These are phyloP conservation scores for Trichosporon coremiiforme DNA, from an alignment of 1,284 basidiomycete genomes.

Conservation along the genomic window DNA sequence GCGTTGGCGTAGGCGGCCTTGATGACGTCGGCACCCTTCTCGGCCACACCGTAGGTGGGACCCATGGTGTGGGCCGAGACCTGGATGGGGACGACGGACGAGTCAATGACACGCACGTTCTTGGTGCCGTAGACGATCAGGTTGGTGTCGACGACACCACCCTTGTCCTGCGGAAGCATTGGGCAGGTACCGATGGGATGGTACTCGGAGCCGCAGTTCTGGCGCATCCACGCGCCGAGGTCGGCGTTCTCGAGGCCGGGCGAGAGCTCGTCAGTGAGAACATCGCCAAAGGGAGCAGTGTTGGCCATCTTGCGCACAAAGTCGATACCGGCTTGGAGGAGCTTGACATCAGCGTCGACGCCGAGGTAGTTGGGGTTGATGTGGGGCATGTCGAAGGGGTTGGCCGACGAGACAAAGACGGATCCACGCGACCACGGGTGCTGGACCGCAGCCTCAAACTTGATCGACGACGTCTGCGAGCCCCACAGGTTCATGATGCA, in stretches of 20 bases:
- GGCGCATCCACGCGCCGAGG: slow-evolving; percentile 36
- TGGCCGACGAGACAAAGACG: slow-evolving; percentile 61
- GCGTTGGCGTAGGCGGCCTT: slow-evolving; percentile 53
- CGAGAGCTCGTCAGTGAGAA: slow-evolving; percentile 41
- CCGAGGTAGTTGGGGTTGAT: slow-evolving; percentile 66
- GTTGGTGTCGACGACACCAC: slow-evolving; percentile 67
- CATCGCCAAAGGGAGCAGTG: slow-evolving; percentile 41
- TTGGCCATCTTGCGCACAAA: slow-evolving; percentile 27
- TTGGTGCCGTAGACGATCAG: slow-evolving; percentile 65
- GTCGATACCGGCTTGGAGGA: slow-evolving; percentile 30
- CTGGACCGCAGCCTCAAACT: slow-evolving; percentile 48
- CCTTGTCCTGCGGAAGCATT: slow-evolving; percentile 65
- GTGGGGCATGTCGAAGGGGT: slow-evolving; percentile 62
- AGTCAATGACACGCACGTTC: slow-evolving; percentile 59
- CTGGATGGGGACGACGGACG: slow-evolving; percentile 57
- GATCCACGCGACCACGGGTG: slow-evolving; percentile 56
- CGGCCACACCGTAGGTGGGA: slow-evolving; percentile 68
- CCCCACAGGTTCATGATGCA: slow-evolving; percentile 52
- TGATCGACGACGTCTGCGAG: slow-evolving; percentile 27
- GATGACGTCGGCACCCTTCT: slow-evolving; percentile 67
- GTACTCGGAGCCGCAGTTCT: slow-evolving; percentile 55
- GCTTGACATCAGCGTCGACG: slow-evolving; percentile 49
- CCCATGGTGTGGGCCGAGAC: slow-evolving; percentile 55
- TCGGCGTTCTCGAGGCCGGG: slow-evolving; percentile 27
- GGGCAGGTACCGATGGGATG: slow-evolving; percentile 66